Conservation (phyloP, 495 filamentous ascomycete species). For the Neurospora discreta region DNA sequence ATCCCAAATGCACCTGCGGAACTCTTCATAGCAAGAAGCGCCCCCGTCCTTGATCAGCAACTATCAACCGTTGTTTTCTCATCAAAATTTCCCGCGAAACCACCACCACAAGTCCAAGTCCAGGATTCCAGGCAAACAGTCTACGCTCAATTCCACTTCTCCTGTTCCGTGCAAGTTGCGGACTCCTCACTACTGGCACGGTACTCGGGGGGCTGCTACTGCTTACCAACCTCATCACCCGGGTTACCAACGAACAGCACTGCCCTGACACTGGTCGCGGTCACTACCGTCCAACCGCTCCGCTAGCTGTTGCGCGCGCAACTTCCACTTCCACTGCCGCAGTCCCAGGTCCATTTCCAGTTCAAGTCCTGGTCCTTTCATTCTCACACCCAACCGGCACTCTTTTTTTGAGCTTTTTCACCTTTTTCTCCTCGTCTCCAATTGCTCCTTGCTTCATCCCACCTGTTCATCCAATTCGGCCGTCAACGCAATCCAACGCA, state of each 20-base stretch:
- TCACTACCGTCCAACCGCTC: background rate
- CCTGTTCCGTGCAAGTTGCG: background rate
- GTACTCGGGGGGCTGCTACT: background rate
- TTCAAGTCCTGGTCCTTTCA: background rate
- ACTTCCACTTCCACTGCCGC: background rate
- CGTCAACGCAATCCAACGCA: background rate
- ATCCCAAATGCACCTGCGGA: background rate
- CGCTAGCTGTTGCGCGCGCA: background rate
- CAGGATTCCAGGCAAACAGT: background rate
- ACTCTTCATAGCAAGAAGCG: background rate
- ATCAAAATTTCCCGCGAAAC: conserved; percentile 19
- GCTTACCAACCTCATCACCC: background rate
- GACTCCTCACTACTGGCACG: background rate
- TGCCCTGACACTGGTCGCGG: background rate
- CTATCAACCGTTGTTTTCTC: conserved; percentile 19
- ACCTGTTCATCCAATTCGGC: background rate
- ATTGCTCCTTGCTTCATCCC: background rate
- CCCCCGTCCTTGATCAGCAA: conserved; percentile 1
- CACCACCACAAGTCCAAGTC: background rate
- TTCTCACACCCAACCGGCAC: background rate
- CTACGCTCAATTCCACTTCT: background rate
- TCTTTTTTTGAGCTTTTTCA: background rate
- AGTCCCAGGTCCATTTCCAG: conserved; percentile 1
- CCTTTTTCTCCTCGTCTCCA: background rate
- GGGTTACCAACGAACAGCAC: background rate